These are phyloP conservation scores for Penicillium sp. DNA, from an alignment of 2,329 filamentous ascomycete species.

Conservation along the genomic window DNA sequence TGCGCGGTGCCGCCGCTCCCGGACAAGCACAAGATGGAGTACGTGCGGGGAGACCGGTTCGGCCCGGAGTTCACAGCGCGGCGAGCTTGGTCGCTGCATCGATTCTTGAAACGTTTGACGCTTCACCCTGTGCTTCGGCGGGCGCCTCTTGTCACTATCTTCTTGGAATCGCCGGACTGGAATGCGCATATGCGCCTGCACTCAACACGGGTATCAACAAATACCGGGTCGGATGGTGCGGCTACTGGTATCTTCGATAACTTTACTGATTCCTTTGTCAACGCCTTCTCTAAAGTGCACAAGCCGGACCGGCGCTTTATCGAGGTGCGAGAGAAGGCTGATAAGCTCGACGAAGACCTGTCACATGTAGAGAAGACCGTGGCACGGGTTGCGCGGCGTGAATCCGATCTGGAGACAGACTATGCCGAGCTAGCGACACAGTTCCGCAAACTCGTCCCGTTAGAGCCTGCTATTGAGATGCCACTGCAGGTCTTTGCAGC, in stretches of 20 bases:
- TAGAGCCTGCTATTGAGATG: conserved; percentile 83
- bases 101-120: conserved; percentile 82
- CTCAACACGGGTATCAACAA: conserved; percentile 62
- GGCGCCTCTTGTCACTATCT: conserved; percentile 77
- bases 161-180: conserved; percentile 93
- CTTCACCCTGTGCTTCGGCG: conserved; percentile 86
- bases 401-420: conserved; percentile 83
- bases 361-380: conserved; percentile 95
- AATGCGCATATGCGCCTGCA: conserved; percentile 90
- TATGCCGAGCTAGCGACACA: conserved; percentile 88
- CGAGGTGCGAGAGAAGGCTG: conserved; percentile 86
- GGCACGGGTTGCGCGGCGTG: conserved; percentile 80
- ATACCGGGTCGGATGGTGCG: conserved; percentile 43
- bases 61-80: conserved; percentile 87
- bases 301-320: conserved; percentile 93
- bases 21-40: conserved; percentile 99
- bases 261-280: conserved; percentile 93
- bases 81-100: conserved; percentile 83
- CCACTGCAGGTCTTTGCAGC: conserved; percentile 83
- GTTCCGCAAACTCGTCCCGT: conserved; percentile 86
- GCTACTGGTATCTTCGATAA: conserved; percentile 79
- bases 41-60: conserved; percentile 94
- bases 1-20: conserved; percentile 91
- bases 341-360: conserved; percentile 93
- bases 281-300: conserved; percentile 94